Evolutionary conservation across 495 filamentous ascomycete genomes (phyloP).

Genomic region (Thermochaetoides thermophila): DNA sequence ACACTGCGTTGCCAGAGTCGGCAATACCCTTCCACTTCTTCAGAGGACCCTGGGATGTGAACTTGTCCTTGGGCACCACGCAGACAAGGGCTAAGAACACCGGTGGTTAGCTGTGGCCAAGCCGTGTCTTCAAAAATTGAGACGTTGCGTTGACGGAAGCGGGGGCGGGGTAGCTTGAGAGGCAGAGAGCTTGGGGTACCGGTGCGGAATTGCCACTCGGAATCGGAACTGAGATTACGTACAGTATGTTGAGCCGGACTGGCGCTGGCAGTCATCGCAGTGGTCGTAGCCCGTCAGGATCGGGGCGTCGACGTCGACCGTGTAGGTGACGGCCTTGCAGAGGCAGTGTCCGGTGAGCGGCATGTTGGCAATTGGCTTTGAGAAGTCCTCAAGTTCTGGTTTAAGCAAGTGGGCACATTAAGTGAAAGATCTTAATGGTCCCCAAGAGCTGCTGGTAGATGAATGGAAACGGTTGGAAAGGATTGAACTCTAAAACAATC

Average conservation of each 20-base stretch:
- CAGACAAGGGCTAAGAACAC: slow-evolving; percentile 40
- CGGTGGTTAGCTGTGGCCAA: neutral
- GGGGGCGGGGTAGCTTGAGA: neutral
- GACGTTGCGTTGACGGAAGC: neutral
- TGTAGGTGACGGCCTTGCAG: slow-evolving; percentile 54
- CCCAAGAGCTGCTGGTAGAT: too few species aligned
- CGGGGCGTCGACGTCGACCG: slow-evolving; percentile 38
- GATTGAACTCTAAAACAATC: too few species aligned
- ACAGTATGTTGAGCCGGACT: slow-evolving; percentile 57
- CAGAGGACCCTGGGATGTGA: slow-evolving; percentile 44
- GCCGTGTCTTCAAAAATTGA: too few species aligned
- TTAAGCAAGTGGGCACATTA: too few species aligned
- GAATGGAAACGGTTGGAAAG: too few species aligned
- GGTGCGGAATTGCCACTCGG: neutral
- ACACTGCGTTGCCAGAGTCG: slow-evolving; percentile 41
- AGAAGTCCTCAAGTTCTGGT: too few species aligned
- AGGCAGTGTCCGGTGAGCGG: slow-evolving; percentile 54
- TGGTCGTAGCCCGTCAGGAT: slow-evolving; percentile 49
- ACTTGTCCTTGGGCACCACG: slow-evolving; percentile 47
- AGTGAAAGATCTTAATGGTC: too few species aligned
- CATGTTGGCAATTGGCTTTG: too few species aligned
- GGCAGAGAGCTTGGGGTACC: neutral
- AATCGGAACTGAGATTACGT: slow-evolving; percentile 9
- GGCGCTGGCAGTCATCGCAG: slow-evolving; percentile 60
- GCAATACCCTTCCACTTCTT: slow-evolving; percentile 45